Base-by-base conservation (phyloP, 768 basidiomycete species). In the Leccinellum rugosiceps region DNA sequence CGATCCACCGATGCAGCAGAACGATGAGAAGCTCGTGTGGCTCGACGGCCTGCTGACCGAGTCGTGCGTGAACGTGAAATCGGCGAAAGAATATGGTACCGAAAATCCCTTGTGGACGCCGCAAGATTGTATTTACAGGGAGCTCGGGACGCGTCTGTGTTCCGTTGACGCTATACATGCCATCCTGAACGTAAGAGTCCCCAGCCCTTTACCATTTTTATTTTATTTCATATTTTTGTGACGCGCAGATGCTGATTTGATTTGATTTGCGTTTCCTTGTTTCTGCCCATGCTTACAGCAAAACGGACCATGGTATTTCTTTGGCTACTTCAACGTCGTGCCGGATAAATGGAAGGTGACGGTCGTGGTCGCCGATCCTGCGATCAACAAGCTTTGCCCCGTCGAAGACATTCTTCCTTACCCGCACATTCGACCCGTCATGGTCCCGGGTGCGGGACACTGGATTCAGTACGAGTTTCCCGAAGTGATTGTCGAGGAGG, bases 401-500 rank as follows among this genome's bases (percentile, higher is more conserved):
- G 32, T 58, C 4, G 56, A 66, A 10, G 48, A 65, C 5, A 6
- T 70, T 30, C 34, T 35, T 15, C 32, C 63, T 14, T 65, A 63
- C 35, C 57, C 62, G 9, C 59, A 57, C 25, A 35, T 66, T 17
- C 57, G 50, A 15, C 17, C 28, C 1, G 48, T 62, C 10, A 21
- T 55, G 8, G 52, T 71, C 1, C 57, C 61, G 0, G 65, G 66
- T 0, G 58, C 60, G 3, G 58, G 59, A 2, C 69, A 70, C 46
- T 72, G 63, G 61, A 66, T 72, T 17, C 70, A 70, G 32, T 57
- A 34, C 21, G 69, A 72, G 31, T 58, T 63, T 26, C 68, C 68
- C 0, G 60, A 72, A 7, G 52, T 50, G 25, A 59, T 70, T 0
- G 57, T 70, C 6, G 45, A 62, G 17, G 59, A 58, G 31, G 65